Base-by-base conservation (phyloP, 2,329 filamentous ascomycete species). In the Cercospora beticola region DNA sequence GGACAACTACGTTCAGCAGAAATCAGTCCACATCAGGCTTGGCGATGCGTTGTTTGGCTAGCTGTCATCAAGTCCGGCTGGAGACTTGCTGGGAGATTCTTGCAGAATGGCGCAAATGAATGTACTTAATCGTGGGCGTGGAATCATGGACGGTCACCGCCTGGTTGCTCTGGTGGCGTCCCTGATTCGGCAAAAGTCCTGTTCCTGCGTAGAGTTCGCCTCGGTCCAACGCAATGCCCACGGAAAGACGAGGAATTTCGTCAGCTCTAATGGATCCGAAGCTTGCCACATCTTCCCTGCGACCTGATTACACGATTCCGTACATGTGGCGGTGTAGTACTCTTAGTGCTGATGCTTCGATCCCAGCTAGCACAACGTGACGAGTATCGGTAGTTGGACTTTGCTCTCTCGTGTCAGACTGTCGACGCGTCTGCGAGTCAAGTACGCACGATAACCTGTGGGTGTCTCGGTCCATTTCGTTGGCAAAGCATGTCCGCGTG, bases 1-100 rank as follows among this genome's bases (percentile, higher is more conserved):
- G 56, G 64, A 72, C 33, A 71, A 72, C 52, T 71, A 72, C 67
- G 70, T 66, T 5, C 63, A 70, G 64, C 64, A 52, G 21, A 70
- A 72, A 49, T 62, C 70, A 18, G 69, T 71, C 5, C 69, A 69
- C 18, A 58, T 58, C 54, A n/a, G 54, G 28, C 54, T 58, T 28
- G 54, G 54, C 28, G 54, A 30, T 31, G 54, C 54, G 6, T 33
- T 58, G 28, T 58, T 58, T 10, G 26, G 26, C 8, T 58, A 33
- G 30, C 23, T 26, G 12, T 28, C 14, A 33, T 31, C n/a, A 28
- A 5, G 8, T 1, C 6, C 12, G 56, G 23, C 12, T 54, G 4
- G 26, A 14, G 12, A 7, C 21, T 14, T 7, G 49, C 18, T 54
- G 49, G 21, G n/a, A 49, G n/a, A 21, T 18, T 40, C 8, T 16